phyloP scores from a whole-genome alignment of 2,329 filamentous ascomycete genomes.

The Arachnomyces sp. region DNA sequence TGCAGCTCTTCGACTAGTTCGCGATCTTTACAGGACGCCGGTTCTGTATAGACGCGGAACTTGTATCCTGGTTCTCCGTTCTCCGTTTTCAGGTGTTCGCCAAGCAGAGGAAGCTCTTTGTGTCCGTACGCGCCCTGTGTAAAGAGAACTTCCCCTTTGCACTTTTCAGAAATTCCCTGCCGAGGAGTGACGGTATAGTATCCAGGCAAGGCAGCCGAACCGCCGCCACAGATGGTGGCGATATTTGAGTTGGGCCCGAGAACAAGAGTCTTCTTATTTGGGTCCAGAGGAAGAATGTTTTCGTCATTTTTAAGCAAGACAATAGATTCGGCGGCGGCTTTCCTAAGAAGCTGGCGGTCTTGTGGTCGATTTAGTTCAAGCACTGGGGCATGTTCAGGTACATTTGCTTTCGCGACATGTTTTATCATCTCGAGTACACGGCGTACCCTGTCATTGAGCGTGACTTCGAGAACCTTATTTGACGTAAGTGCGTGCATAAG shows the following conservation, averaged over 20 bases:
- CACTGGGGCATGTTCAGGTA: constrained; percentile 10
- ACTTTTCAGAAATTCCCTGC: constrained; percentile 20
- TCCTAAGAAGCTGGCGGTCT: constrained; percentile 14
- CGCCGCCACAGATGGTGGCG: constrained; percentile 26
- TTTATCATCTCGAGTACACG: constrained; percentile 27
- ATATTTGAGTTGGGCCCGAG: constrained; percentile 28
- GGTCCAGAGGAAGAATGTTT: constrained; percentile 15
- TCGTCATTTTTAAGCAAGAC: constrained; percentile 17
- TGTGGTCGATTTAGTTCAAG: constrained; percentile 6
- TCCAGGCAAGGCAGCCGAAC: constrained; percentile 27
- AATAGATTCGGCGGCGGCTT: constrained; percentile 12
- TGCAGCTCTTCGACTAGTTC: constrained; percentile 16
- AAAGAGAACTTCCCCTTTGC: constrained; percentile 10
- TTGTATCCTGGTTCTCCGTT: neutral
- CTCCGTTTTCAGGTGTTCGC: constrained; percentile 21
- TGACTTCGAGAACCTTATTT: constrained; percentile 20
- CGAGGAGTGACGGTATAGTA: constrained; percentile 27
- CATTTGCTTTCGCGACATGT: constrained; percentile 11
- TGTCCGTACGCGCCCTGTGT: constrained; percentile 21
- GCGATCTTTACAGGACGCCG: constrained; percentile 10
- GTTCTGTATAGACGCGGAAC: constrained; percentile 16
- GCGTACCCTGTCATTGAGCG: constrained; percentile 22
- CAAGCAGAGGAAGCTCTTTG: constrained; percentile 26
- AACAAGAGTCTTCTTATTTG: constrained; percentile 13
- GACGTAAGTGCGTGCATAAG: constrained; percentile 19